Evolutionary conservation across 2,329 filamentous ascomycete species (phyloP), one percentile per base, ranked within the genome.

Genomic region (Fusarium verticillioides): DNA sequence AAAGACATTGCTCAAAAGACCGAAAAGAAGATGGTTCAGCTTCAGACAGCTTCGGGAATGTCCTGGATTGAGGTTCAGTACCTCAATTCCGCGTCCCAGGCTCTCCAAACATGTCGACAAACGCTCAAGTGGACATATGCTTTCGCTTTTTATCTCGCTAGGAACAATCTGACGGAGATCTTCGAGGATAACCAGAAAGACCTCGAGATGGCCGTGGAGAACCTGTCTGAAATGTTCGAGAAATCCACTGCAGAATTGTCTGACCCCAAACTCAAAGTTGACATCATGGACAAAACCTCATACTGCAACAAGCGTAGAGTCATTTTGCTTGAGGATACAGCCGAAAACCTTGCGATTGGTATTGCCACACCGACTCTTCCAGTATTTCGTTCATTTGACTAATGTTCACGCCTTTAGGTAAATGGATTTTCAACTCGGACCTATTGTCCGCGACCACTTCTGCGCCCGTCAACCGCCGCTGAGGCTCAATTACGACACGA

Each of bases 1-100:
- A 98, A 95, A 84, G 96, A 99, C 82, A 93, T 98, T 59, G 97
- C 95, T 75, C 87, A 93, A 56, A 98, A 98, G 88, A 98, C 96
- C 1, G 96, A 99, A 83, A 97, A 96, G 88, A 99, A 99, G 87
- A 99, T 99, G 96, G 93, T 96, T 36, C 93, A 96, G 81, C 88
- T 99, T 47, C 96, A 99, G 83, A 95, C 93, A 43, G 91, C 94
- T 34, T 98, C 96, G 0, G 95, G 94, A 72, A 95, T 99, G 90
- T 98, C 95, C 0, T 99, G 96, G 96, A 99, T 99, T 67, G 96
- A 99, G 81, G 96, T 99, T 11, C 96, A 99, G 80, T 99, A 98
- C 81, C 89, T 99, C 28, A 94, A 97, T 79, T 92, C 94, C 4
- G 96, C 96, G 0, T 97, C 95, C 1, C 94, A 97, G 80, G 94